Conservation (phyloP, 2,329 filamentous ascomycete genomes). For the Tolypocladium cylindrosporum region DNA sequence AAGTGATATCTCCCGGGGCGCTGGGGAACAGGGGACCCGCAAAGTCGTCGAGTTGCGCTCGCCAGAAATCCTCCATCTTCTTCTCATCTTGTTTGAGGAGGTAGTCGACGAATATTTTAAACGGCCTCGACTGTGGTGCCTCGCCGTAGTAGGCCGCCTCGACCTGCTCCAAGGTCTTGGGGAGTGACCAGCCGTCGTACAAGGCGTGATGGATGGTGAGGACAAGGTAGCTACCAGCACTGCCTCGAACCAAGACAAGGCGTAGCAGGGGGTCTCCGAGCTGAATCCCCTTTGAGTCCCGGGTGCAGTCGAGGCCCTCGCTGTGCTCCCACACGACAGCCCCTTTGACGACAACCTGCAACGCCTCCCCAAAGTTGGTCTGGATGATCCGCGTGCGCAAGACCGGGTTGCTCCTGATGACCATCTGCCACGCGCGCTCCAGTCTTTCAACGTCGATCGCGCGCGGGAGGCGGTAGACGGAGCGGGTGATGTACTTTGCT, state of each 20-base stretch:
- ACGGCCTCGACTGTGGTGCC: slow-evolving; percentile 8
- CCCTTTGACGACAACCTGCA: slow-evolving; percentile 2
- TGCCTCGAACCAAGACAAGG: slow-evolving; percentile 23
- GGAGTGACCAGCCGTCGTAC: slow-evolving; percentile 39
- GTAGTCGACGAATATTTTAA: slow-evolving; percentile 34
- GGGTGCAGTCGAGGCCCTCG: background rate
- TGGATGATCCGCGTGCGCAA: slow-evolving; percentile 2
- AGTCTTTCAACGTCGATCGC: slow-evolving; percentile 4
- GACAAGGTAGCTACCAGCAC: slow-evolving; percentile 25
- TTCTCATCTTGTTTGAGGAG: slow-evolving; percentile 24
- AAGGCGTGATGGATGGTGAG: slow-evolving; percentile 35
- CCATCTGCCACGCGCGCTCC: background rate
- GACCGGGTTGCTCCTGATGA: background rate
- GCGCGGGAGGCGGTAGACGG: slow-evolving; percentile 5
- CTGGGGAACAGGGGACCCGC: slow-evolving; percentile 28
- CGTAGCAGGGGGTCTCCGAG: slow-evolving; percentile 30
- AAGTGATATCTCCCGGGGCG: slow-evolving; percentile 26
- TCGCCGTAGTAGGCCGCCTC: background rate
- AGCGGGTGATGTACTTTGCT: slow-evolving; percentile 10
- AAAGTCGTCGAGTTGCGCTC: slow-evolving; percentile 26
- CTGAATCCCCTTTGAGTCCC: slow-evolving; percentile 14
- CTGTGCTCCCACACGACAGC: background rate
- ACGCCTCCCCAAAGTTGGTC: background rate
- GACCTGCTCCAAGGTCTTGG: slow-evolving; percentile 27
- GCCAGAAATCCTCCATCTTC: slow-evolving; percentile 32